Percentiles rank a stretch among this genome's conserved stretches.
These are phyloP conservation scores for Elongisporangium undulatum DNA, from an alignment of 352 stramenopile species.

Conservation along the genomic window DNA sequence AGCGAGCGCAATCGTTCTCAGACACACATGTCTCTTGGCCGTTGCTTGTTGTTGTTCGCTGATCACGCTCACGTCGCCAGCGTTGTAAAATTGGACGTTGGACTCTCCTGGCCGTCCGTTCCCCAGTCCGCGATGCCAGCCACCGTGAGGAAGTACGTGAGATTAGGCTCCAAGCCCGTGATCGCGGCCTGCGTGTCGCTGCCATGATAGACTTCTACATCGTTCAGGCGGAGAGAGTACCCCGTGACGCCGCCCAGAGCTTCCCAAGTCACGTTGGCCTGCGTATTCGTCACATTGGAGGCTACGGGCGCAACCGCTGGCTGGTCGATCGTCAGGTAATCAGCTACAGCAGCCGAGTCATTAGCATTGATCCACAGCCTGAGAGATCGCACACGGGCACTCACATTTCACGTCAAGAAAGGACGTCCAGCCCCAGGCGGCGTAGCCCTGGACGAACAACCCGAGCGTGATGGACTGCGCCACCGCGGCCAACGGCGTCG, in stretches of 20 bases:
- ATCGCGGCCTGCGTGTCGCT: constrained; percentile 32
- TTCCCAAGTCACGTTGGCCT: constrained; percentile 46
- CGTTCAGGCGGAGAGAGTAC: constrained; percentile 74
- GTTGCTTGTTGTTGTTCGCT: no score
- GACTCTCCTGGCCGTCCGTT: constrained; percentile 46
- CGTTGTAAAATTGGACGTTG: constrained; percentile 70
- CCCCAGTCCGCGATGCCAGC: constrained; percentile 60
- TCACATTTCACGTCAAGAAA: constrained; percentile 65
- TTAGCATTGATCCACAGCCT: no score
- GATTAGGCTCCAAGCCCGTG: constrained; percentile 41
- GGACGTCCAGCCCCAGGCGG: constrained; percentile 65
- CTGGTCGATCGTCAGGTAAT: constrained; percentile 55
- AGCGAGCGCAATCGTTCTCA: no score
- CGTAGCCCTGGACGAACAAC: constrained; percentile 69
- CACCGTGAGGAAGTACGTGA: constrained; percentile 75
- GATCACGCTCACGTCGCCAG: constrained; percentile 2
- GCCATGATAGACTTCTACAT: constrained; percentile 69
- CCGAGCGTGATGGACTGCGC: constrained; percentile 52
- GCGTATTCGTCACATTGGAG: constrained; percentile 34
- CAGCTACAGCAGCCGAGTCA: neutral
- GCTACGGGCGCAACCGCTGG: constrained; percentile 19
- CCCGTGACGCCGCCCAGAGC: constrained; percentile 40
- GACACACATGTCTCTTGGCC: no score
- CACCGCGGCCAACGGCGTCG: constrained; percentile 43
- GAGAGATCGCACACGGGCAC: no score